Evolutionary conservation across 2,329 filamentous ascomycete genomes (phyloP).

Genomic region (Aspergillus persii): DNA sequence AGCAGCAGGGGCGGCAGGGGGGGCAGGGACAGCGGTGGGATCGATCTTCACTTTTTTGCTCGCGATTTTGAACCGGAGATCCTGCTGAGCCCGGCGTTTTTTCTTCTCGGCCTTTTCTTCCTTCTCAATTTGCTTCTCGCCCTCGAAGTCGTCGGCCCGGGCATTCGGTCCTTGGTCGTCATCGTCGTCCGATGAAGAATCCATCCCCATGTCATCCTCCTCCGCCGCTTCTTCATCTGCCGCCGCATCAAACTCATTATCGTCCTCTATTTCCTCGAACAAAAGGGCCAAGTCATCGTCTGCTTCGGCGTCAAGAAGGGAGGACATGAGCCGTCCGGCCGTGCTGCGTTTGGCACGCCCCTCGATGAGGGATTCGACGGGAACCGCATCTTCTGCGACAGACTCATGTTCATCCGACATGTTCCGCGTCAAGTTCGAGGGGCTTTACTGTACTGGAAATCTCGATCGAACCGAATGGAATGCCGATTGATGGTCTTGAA

Average conservation of each 20-base stretch:
- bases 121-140: slow-evolving; percentile 81
- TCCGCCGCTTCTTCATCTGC: slow-evolving; percentile 50
- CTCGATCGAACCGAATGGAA: neutral
- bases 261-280: slow-evolving; percentile 64
- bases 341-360: slow-evolving; percentile 71
- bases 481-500: neutral
- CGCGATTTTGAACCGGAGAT: slow-evolving; percentile 56
- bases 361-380: slow-evolving; percentile 34
- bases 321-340: slow-evolving; percentile 79
- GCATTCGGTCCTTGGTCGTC: slow-evolving; percentile 65
- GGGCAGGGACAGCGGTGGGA: slow-evolving; percentile 40
- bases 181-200: slow-evolving; percentile 80
- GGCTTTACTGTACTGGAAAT: neutral
- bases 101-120: slow-evolving; percentile 71
- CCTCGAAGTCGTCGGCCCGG: slow-evolving; percentile 69
- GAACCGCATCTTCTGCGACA: slow-evolving; percentile 27
- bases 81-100: slow-evolving; percentile 78
- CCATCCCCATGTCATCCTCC: slow-evolving; percentile 76
- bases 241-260: slow-evolving; percentile 42
- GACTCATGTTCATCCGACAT: slow-evolving; percentile 29
- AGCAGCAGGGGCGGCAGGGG: slow-evolving; percentile 35
- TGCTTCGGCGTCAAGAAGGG: slow-evolving; percentile 71
- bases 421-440: slow-evolving; percentile 1
- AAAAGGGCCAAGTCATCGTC: slow-evolving; percentile 63
- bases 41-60: slow-evolving; percentile 76